Evolutionary conservation across 768 basidiomycete genomes (phyloP).

Genomic region (Auricularia sp.): DNA sequence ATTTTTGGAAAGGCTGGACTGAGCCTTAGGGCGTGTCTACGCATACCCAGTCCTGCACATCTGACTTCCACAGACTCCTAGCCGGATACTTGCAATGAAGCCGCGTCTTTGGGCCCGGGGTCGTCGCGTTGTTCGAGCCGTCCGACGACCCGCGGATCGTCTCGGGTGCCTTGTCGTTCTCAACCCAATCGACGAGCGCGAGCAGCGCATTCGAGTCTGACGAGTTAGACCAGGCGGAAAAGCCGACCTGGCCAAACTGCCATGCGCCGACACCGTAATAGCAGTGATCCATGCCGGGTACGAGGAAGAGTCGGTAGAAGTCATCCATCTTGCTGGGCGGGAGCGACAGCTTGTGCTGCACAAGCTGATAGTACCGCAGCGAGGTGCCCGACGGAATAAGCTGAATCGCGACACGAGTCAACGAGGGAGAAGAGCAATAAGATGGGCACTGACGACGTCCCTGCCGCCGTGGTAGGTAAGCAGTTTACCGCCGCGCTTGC

Average conservation of each 20-base stretch:
- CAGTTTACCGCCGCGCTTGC: background rate
- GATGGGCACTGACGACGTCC: background rate
- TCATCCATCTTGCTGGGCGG: background rate
- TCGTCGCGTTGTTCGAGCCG: background rate
- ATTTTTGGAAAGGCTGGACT: background rate
- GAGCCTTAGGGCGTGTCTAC: background rate
- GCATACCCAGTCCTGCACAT: background rate
- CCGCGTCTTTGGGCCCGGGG: background rate
- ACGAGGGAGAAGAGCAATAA: background rate
- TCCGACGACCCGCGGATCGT: background rate
- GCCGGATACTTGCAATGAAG: background rate
- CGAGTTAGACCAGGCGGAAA: background rate
- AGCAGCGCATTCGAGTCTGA: background rate
- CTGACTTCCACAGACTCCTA: background rate
- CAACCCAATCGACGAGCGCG: background rate
- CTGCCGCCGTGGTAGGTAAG: background rate
- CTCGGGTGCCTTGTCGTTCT: background rate
- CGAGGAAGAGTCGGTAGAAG: background rate
- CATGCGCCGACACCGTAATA: background rate
- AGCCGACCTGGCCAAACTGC: background rate
- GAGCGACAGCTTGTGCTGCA: background rate
- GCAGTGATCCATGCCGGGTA: background rate
- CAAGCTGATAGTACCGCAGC: background rate
- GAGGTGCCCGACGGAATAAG: background rate
- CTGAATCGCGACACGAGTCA: background rate